Base-by-base conservation (phyloP, 1,139 yeast genomes). In the Diutina sp. region DNA sequence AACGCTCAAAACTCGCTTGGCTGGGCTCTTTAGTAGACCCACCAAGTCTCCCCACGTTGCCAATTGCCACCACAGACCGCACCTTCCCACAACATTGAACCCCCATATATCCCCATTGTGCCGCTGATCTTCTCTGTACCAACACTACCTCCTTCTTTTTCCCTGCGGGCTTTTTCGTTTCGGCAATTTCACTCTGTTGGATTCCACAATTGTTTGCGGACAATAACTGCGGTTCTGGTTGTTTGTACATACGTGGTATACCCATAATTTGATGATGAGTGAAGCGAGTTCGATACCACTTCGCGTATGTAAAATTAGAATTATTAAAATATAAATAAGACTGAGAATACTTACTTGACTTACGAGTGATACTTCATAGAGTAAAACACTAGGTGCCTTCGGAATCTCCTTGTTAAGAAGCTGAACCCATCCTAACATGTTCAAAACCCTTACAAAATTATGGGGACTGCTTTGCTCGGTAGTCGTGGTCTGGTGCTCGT, bases 1-100 rank as follows among this genome's bases (percentile, higher is more conserved):
- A 72, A 74, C 61, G 76, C 79, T 3, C 72, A 74, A 18, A 76
- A 76, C 61, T 76, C 80, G 9, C 68, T 76, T 57, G 80, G 80
- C 38, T 76, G 80, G 80, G 65, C 72, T 47, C 56, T 53, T 14
- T 56, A 56, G 35, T 28, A 25, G 8, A 14, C 45, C 29, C 44
- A 29, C 29, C 6, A 41, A 11, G 11, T 16, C 41, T 4, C 25
- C 9, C 21, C 52, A 29, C 45, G 53, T 50, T 14, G 18, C 41
- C 30, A 12, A 30, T 16, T 18, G 46, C 53, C 41, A 7, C 9
- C 28, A 11, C 38, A 21, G 38, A 47, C 35, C 51, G 51, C 51
- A 28, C 30, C 51, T 30, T 47, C 30, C 51, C 51, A 47, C 51
- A 30, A 47, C 51, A 47, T 47, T 50, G 53, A 50, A 50, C 41